Base-by-base conservation (phyloP, 306 rosid species). In the Quercus robur region DNA sequence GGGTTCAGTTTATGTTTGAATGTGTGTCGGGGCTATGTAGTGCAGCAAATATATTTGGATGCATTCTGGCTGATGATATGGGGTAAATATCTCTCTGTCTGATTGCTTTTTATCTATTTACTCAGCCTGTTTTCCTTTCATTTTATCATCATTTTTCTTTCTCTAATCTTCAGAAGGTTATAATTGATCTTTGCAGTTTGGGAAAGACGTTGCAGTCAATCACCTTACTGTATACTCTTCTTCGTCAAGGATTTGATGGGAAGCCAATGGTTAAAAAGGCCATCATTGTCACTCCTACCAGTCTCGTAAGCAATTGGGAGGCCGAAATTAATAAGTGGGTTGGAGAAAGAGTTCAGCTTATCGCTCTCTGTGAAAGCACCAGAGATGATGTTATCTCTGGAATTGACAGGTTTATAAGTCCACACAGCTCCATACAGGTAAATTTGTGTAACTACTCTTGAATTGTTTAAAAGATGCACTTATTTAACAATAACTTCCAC, bases 1-100 rank as follows among this genome's bases (percentile, higher is more conserved):
- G 97, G 33, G 97, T 94, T 83, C 98, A 88, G 86, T 94, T 94
- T 82, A 94, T 92, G 97, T 94, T 94, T 84, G 97, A 92, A 77
- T 94, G 98, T 80, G 97, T 92, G 35, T 85, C 92, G 1, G 97
- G 98, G 62, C 80, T 89, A 73, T 83, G 83, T 77, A 84, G 77
- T 68, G 75, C 85, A 6, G 87, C 89, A 18, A 81, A 92, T 76
- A 85, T 92, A 84, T 62, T 81, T 74, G 99, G 99, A 82, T 95
- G 99, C 89, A 95, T 95, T 80, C 93, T 95, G 81, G 99, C 97
- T 55, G 99, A 94, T 88, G 99, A 94, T 77, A 94, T 94, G 99
- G 99, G 97, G 97, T 91, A 80, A 58, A 70, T 82, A 55, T 67
- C 72, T 77, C 76, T 77, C 70, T 56, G 63, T 71, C 64, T 70